phyloP scores from a whole-genome alignment of 192 early-diverging fungal genomes.

The Coemansia sp. region DNA sequence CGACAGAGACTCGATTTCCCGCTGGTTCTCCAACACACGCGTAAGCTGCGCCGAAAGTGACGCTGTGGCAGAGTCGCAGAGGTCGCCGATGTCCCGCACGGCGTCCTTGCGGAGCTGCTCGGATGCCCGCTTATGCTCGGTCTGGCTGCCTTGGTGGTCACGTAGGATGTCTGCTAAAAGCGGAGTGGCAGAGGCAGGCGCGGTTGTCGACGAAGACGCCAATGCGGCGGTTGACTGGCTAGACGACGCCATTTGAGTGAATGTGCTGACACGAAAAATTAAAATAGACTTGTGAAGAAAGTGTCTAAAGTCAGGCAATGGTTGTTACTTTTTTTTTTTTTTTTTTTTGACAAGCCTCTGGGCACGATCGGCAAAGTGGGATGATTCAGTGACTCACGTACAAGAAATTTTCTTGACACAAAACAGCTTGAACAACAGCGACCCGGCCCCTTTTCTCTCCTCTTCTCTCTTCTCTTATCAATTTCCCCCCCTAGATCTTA shows the following conservation, averaged over 20 bases:
- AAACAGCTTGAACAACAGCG: too few species aligned
- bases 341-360: background rate
- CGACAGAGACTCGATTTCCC: conserved; percentile 44
- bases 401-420: too few species aligned
- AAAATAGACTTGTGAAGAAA: background rate
- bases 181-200: background rate
- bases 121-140: conserved; percentile 33
- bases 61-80: conserved; percentile 48
- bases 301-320: background rate
- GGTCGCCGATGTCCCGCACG: conserved; percentile 36
- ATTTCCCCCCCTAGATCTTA: background rate
- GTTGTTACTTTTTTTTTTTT: background rate
- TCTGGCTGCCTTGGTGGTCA: conserved; percentile 37
- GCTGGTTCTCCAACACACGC: conserved; percentile 40
- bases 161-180: conserved; percentile 42
- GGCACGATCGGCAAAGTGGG: background rate
- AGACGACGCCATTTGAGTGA: conserved; percentile 17
- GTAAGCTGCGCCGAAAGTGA: conserved; percentile 32
- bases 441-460: too few species aligned
- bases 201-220: background rate
- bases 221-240: background rate
- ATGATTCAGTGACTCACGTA: background rate
- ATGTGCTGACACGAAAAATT: background rate
- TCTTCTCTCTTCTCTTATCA: background rate
- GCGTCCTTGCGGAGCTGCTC: conserved; percentile 45